Evolutionary conservation across 108 stramenopile species (phyloP), one percentile per base, ranked within the genome.

Genomic region (Fragilaria radians): DNA sequence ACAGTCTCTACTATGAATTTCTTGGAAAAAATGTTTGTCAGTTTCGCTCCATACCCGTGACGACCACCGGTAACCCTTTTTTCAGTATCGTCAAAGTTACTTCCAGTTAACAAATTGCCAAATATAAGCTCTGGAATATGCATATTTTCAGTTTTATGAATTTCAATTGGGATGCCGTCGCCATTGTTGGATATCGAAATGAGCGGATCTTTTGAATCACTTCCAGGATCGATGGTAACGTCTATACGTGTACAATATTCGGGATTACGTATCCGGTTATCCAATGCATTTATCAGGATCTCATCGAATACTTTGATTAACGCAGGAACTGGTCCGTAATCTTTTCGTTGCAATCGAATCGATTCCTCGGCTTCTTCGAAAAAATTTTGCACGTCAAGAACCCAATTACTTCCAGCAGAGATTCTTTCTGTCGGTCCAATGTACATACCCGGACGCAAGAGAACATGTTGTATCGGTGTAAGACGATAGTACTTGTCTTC

Each of bases 251-350:
- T 84, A 97, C 98, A 98, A 60, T 33, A 67, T 19, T 84, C 72
- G 26, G 89, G 74, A 82, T 99, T 96, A 24, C 99, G 94, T 78
- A 98, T 97, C 76, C 98, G 98, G 85, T 99, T 99, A 74, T 99
- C 99, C 0, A 96, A 90, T 25, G 99, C 99, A 71, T 99, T 99
- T 33, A 99, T 98, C 27, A 99, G 74, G 67, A 99, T 98, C 79
- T 99, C 99, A 67, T 99, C 99, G 66, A 97, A 99, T 57, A 99
- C 98, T 66, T 99, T 99, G 94, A 73, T 98, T 27, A 99, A 79
- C 55, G 96, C 98, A 57, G 99, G 99, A 1, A 87, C 89, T 72
- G 68, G 98, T 4, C 93, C 96, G 68, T 94, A 74, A 32, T 80
- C 68, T 21, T 77, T 66, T 47, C 78, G 71, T 18, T 89, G 80